Evolutionary conservation across 805 yeast genomes (phyloP).

Genomic region (Kuraishia molischiana): DNA sequence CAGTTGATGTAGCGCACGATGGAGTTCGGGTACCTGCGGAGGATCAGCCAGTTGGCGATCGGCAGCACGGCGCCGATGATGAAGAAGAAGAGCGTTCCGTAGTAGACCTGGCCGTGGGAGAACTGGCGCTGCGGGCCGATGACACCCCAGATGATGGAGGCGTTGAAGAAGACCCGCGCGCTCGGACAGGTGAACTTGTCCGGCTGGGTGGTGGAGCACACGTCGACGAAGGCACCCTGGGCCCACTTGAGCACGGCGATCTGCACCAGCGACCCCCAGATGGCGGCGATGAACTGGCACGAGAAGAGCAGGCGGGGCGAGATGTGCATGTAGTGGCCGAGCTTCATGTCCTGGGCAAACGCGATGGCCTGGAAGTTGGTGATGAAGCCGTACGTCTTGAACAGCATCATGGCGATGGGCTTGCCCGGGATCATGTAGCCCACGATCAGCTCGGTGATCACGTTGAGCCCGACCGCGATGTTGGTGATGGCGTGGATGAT

Average conservation of each 20-base stretch:
- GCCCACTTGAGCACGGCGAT: slow-evolving; percentile 29
- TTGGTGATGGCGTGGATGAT: slow-evolving; percentile 57
- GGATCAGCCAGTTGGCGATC: slow-evolving; percentile 21
- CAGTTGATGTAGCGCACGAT: slow-evolving; percentile 40
- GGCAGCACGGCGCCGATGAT: slow-evolving; percentile 44
- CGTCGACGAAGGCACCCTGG: slow-evolving; percentile 22
- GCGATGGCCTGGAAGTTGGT: slow-evolving; percentile 42
- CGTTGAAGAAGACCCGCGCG: slow-evolving; percentile 36
- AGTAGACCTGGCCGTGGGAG: slow-evolving; percentile 35
- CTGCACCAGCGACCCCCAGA: slow-evolving; percentile 31
- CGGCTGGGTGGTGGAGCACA: slow-evolving; percentile 32
- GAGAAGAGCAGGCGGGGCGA: slow-evolving; percentile 53
- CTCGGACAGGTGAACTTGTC: slow-evolving; percentile 39
- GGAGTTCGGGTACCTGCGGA: slow-evolving; percentile 23
- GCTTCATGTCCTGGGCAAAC: slow-evolving; percentile 45
- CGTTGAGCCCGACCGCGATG: slow-evolving; percentile 46
- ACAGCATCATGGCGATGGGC: slow-evolving; percentile 52
- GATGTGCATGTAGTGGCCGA: slow-evolving; percentile 55
- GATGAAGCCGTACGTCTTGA: slow-evolving; percentile 50
- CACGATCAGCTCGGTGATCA: slow-evolving; percentile 51
- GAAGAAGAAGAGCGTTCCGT: slow-evolving; percentile 48
- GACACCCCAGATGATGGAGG: slow-evolving; percentile 57
- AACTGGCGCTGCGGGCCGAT: slow-evolving; percentile 58
- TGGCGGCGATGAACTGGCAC: slow-evolving; percentile 34
- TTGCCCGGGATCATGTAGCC: slow-evolving; percentile 57